Conservation (phyloP, 2,329 filamentous ascomycete species). For the Trichoderma gracile region DNA sequence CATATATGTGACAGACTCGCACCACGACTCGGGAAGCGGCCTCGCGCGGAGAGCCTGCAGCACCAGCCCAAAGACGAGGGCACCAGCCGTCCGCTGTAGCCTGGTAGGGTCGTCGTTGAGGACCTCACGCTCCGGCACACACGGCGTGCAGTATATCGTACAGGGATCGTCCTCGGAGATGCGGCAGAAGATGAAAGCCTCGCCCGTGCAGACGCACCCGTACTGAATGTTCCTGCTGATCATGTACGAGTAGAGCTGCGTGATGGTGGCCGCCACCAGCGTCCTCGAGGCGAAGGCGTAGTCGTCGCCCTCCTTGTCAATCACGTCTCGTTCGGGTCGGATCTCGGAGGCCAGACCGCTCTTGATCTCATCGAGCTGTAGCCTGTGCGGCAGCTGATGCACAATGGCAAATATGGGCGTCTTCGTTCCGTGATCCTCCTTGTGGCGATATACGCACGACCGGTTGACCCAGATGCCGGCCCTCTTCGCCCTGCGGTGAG, state of each 20-base stretch:
- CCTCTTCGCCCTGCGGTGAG: conserved; percentile 9
- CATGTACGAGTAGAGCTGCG: conserved; percentile 45
- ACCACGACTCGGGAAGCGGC: conserved; percentile 37
- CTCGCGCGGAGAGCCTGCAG: conserved; percentile 36
- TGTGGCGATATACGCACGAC: conserved; percentile 33
- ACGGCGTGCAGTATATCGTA: conserved; percentile 39
- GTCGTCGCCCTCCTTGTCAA: conserved; percentile 37
- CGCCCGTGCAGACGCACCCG: conserved; percentile 40
- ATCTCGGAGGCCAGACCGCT: conserved; percentile 40
- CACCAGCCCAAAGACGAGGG: conserved; percentile 43
- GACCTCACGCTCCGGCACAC: conserved; percentile 40
- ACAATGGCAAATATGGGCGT: conserved; percentile 39
- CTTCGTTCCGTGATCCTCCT: conserved; percentile 7
- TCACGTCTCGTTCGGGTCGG: conserved; percentile 36
- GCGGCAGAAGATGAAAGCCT: conserved; percentile 40
- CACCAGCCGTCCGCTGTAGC: conserved; percentile 42
- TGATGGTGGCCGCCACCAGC: conserved; percentile 42
- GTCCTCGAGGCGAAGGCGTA: conserved; percentile 35
- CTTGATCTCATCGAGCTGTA: conserved; percentile 37
- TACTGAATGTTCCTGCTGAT: conserved; percentile 39
- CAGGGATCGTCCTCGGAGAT: conserved; percentile 37
- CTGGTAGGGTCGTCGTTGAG: conserved; percentile 37
- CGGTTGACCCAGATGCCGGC: conserved; percentile 38
- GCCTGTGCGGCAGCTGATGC: conserved; percentile 44
- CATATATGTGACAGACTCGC: conserved; percentile 35